Evolutionary conservation across 306 rosid species (phyloP).

Genomic region (Begonia peltatifolia): DNA sequence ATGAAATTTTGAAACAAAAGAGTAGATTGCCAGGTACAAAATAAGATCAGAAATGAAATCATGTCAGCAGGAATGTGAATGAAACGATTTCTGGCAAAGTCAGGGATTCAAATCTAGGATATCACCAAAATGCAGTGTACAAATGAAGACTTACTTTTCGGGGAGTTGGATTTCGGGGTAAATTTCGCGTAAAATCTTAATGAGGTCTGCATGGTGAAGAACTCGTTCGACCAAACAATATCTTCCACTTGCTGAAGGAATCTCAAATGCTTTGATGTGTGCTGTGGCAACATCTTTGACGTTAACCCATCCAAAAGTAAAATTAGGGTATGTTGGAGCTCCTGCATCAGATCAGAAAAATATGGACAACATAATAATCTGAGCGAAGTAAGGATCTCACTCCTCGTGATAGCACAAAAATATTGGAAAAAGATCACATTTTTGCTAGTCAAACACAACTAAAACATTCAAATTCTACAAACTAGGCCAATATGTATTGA

Average conservation of each 20-base stretch:
- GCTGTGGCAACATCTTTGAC: slow-evolving; percentile 79
- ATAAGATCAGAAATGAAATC: too few relatives aligned
- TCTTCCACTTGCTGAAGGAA: slow-evolving; percentile 72
- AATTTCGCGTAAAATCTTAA: slow-evolving; percentile 28
- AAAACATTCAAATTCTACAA: too few relatives aligned
- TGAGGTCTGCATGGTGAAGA: slow-evolving; percentile 35
- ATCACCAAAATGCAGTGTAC: neutral
- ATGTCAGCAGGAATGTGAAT: too few relatives aligned
- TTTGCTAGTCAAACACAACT: too few relatives aligned
- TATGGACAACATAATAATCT: neutral
- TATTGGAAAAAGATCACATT: too few relatives aligned
- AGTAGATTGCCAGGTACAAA: too few relatives aligned
- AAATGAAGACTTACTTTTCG: slow-evolving; percentile 28
- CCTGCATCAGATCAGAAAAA: slow-evolving; percentile 32
- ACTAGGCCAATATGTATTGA: too few relatives aligned
- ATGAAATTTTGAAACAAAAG: too few relatives aligned
- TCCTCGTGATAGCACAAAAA: too few relatives aligned
- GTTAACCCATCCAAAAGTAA: slow-evolving; percentile 40
- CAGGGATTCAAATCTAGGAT: neutral
- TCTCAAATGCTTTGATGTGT: slow-evolving; percentile 69
- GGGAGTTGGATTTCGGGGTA: slow-evolving; percentile 53
- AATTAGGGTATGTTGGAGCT: slow-evolving; percentile 33
- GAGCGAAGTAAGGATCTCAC: neutral
- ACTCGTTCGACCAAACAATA: slow-evolving; percentile 45
- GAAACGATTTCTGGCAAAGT: too few relatives aligned